Evolutionary conservation across 164 flowering plant species (phyloP).

Genomic region (Nelumbo lutea): DNA sequence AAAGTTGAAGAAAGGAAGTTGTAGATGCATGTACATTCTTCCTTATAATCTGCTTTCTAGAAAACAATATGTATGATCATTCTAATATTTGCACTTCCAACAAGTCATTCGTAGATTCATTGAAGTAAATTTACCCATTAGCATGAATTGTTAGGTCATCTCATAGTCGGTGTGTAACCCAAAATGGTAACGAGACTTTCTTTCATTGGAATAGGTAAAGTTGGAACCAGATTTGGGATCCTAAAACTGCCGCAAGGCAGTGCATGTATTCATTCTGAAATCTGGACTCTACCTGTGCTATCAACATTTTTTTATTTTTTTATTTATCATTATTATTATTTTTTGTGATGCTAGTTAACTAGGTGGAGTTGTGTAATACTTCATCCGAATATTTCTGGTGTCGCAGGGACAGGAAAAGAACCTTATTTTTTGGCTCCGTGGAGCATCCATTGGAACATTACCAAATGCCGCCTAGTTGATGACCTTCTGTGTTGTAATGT

Average conservation of each 20-base stretch:
- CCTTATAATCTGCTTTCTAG: conserved; percentile 1
- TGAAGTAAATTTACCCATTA: neutral
- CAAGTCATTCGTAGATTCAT: neutral
- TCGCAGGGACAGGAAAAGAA: too few relatives aligned
- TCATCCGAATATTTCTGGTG: too few relatives aligned
- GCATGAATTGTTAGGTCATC: neutral
- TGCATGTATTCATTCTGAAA: too few relatives aligned
- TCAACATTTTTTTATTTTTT: too few relatives aligned
- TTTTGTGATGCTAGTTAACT: too few relatives aligned
- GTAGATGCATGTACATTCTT: conserved; percentile 40
- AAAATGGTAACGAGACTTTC: neutral
- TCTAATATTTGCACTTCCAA: neutral
- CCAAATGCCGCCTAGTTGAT: too few relatives aligned
- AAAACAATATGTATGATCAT: conserved; percentile 7
- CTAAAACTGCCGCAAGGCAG: neutral
- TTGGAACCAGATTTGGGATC: neutral
- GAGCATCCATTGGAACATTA: too few relatives aligned
- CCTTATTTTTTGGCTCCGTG: too few relatives aligned
- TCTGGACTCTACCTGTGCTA: too few relatives aligned
- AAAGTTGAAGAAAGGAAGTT: conserved; percentile 17
- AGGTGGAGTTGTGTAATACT: too few relatives aligned
- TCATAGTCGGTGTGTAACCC: neutral
- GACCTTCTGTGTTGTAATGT: too few relatives aligned
- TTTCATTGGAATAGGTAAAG: neutral
- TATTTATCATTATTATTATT: too few relatives aligned